Evolutionary conservation across 2,329 filamentous ascomycete genomes (phyloP), one percentile per base, ranked within the genome.

Genomic region (Colletotrichum coccodes): DNA sequence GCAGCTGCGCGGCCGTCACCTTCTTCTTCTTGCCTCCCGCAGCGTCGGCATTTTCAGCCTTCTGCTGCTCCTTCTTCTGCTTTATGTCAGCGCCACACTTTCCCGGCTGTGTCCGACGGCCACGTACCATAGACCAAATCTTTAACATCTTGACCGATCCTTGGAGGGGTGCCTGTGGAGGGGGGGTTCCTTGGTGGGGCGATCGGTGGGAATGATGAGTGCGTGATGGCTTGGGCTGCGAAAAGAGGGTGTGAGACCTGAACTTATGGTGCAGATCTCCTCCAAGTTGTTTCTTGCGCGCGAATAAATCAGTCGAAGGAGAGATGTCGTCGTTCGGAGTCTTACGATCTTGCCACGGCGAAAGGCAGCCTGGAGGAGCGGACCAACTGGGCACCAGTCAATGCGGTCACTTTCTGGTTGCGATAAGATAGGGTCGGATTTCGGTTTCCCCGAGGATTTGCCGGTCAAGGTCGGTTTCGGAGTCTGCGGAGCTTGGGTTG

Each of bases 31-130:
- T 97, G 62, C 90, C 89, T 18, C 91, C 91, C 0, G 86, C 87
- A 32, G 90, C 86, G 73, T 92, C 91, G 67, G 93, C 94, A 76
- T 95, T 94, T 74, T 95, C 94, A 76, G 94, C 95, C 83, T 97
- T 93, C 84, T 97, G 94, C 86, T 98, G 94, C 86, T 98, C 93
- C 84, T 98, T 96, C 85, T 97, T 95, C 91, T n/a, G n/a, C n/a
- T n/a, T n/a, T 97, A 82, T 76, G 49, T 71, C 46, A 71, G 67
- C 23, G 4, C 23, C 9, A 8, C 23, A 8, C n/a, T 26, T 60
- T 1, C n/a, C 23, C 14, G n/a, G 40, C 7, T 14, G 3, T 23
- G 8, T 38, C 18, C 38, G 42, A 40, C 18, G 38, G 56, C 50
- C 50, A 76, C 87, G 59, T 86, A 97, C 94, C 95, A 98, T 97